Conservation (phyloP, 306 rosid species). For the Dryas alaskensis region DNA sequence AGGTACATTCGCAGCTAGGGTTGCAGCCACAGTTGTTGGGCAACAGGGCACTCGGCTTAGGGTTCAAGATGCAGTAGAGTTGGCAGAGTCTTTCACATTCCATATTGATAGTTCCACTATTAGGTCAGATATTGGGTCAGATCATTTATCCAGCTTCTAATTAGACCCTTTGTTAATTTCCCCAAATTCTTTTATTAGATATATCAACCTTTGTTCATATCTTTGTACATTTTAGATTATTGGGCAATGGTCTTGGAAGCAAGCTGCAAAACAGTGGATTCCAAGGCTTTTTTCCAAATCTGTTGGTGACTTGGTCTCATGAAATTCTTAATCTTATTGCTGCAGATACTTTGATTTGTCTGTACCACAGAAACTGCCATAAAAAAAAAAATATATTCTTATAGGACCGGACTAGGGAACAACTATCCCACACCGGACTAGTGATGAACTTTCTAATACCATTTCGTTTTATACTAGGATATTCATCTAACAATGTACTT, state of each 20-base stretch:
- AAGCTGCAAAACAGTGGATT: not conserved
- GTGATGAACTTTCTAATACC: too few relatives aligned
- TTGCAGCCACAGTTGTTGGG: slow-evolving; percentile 88
- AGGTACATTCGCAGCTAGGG: slow-evolving; percentile 74
- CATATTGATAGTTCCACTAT: slow-evolving; percentile 32
- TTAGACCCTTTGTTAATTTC: slow-evolving; percentile 8
- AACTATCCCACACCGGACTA: too few relatives aligned
- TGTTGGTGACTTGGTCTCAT: not conserved
- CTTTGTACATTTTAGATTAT: slow-evolving; percentile 12
- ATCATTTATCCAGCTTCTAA: slow-evolving; percentile 67
- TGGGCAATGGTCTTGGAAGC: not conserved
- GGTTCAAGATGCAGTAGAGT: slow-evolving; percentile 69
- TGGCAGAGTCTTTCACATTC: slow-evolving; percentile 60
- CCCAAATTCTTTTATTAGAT: slow-evolving; percentile 32
- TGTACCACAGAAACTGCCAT: too few relatives aligned
- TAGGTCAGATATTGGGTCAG: slow-evolving; percentile 66
- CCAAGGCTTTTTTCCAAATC: not conserved
- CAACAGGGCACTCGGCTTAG: slow-evolving; percentile 91
- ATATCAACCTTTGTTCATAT: slow-evolving; percentile 7
- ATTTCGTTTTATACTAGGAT: too few relatives aligned
- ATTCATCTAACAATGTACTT: too few relatives aligned
- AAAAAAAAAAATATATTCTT: too few relatives aligned
- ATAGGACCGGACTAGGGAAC: too few relatives aligned
- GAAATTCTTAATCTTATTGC: too few relatives aligned
- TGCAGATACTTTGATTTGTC: too few relatives aligned